Conservation (phyloP, 1,284 basidiomycete species). For the Puccinia hordei region DNA sequence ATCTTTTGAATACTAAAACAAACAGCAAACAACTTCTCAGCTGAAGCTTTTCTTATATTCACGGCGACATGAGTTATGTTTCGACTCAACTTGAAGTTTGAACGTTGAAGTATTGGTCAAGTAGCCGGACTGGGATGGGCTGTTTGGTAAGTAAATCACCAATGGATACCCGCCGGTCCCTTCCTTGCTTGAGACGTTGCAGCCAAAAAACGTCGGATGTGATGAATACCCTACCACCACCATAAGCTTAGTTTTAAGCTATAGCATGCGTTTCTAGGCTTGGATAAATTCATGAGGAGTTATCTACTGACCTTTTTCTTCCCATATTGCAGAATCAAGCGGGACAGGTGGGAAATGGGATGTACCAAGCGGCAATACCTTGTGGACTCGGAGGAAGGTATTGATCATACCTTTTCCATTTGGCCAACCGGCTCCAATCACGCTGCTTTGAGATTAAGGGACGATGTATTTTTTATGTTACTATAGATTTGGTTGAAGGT, state of each 20-base stretch:
- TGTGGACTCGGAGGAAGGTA: constrained; percentile 54
- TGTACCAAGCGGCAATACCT: constrained; percentile 2
- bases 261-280: not conserved
- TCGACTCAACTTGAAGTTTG: constrained; percentile 58
- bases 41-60: not conserved
- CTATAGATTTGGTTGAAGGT: constrained; percentile 53
- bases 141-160: constrained; percentile 36
- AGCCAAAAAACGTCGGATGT: constrained; percentile 76
- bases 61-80: not conserved
- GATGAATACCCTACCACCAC: constrained; percentile 65
- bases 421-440: constrained; percentile 65
- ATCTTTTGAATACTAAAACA: constrained; percentile 18
- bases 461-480: not conserved
- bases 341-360: constrained; percentile 35
- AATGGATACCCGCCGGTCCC: constrained; percentile 41
- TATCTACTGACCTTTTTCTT: constrained; percentile 2
- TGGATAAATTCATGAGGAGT: not conserved
- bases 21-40: not conserved
- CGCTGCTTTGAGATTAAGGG: not conserved
- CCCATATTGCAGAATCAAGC: constrained; percentile 20
- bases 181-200: constrained; percentile 57
- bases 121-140: not conserved
- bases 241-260: not conserved
- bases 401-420: constrained; percentile 64
- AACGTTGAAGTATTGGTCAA: constrained; percentile 58